Percentiles rank a stretch among this genome's conserved stretches.
Conservation (phyloP, 768 basidiomycete genomes). For the Dictyophora rubrovolvata region DNA sequence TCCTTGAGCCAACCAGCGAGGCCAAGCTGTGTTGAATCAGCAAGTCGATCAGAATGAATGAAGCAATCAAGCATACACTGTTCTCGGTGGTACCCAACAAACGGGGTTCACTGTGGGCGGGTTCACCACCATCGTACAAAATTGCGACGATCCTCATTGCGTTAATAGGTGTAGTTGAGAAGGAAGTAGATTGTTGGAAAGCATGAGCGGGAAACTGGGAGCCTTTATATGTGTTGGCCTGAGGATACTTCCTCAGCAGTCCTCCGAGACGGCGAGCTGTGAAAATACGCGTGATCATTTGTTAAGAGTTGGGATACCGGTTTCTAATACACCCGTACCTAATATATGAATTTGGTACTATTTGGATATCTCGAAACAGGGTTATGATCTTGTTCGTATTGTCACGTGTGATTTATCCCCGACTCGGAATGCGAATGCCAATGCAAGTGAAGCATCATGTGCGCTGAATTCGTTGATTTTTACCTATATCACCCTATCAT, state of each 20-base stretch:
- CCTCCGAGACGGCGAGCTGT: neutral
- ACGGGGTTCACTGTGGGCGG: slow-evolving; percentile 60
- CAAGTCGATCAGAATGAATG: slow-evolving; percentile 5
- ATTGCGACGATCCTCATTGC: slow-evolving; percentile 54
- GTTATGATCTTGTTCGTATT: neutral
- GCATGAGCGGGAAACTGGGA: neutral
- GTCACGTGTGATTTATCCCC: neutral
- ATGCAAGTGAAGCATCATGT: too few species aligned
- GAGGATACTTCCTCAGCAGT: neutral
- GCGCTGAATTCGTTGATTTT: too few species aligned
- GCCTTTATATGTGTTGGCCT: neutral
- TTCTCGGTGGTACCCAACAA: slow-evolving; percentile 77
- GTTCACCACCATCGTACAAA: slow-evolving; percentile 57
- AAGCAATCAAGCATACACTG: slow-evolving; percentile 32
- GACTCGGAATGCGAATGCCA: neutral
- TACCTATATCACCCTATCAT: too few species aligned
- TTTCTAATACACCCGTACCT: neutral
- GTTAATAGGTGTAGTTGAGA: neutral
- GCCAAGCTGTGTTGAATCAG: slow-evolving; percentile 43
- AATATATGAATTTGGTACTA: neutral
- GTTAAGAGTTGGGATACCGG: neutral
- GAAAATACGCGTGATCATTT: slow-evolving; percentile 6
- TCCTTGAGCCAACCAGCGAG: slow-evolving; percentile 57
- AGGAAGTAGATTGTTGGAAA: neutral
- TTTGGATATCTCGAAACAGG: neutral